Base-by-base conservation (phyloP, 805 yeast genomes). In the Wickerhamiella spandovensis region DNA sequence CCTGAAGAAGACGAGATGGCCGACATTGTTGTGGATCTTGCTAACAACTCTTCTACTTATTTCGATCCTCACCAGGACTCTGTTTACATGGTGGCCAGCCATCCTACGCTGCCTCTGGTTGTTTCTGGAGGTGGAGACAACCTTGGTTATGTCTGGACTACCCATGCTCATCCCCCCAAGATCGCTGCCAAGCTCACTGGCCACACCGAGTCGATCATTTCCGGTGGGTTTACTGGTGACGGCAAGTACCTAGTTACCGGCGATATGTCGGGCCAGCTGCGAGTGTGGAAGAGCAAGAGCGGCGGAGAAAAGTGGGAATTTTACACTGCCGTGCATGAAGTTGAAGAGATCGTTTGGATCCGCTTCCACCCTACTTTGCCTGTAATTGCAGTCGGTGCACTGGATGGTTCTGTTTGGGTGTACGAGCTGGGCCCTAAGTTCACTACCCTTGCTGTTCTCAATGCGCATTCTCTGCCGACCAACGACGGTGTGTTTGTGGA, bases 51-150 rank as follows among this genome's bases (percentile, higher is more conserved):
- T 7, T 77, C 82, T 69, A 72, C 86, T 0, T 92, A 86, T 66
- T 92, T 92, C 64, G 98, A 92, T 63, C 74, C 76, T 57, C 99
- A 92, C 63, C 73, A 76, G 50, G 98, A 92, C 66, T 86, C 96
- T 2, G 77, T 90, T 3, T 90, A 84, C 67, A 73, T 84, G 13
- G 73, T 92, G n/a, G 77, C 84, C 47, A 70, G 80, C 6, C 97
- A 92, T 64, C 97, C 97, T 39, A 73, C 73, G 6, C 72, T 88
- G 53, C 97, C 97, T 17, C 59, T 72, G 64, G 92, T 85, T 8
- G 82, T 81, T n/a, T 76, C 90, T 21, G 98, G 99, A 28, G 97
- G 96, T 42, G 97, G 95, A 52, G 99, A 92, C 65, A 81, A 90
- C 64, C 72, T 78, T 23, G 96, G 89, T 1, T 85, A 78, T 63